Evolutionary conservation across 768 basidiomycete genomes (phyloP).

Genomic region (Termitomyces titanicus): DNA sequence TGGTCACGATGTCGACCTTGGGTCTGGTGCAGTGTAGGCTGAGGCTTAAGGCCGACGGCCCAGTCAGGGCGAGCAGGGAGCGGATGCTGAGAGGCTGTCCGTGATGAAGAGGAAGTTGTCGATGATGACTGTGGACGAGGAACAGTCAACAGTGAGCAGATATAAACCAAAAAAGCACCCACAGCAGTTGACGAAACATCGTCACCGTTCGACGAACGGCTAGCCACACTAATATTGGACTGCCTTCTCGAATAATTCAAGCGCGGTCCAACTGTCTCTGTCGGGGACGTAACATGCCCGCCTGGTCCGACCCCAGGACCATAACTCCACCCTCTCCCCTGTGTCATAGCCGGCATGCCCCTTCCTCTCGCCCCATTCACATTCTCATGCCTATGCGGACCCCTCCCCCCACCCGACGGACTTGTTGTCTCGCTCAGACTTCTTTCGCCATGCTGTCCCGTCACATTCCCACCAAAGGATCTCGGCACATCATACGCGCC

Average conservation of each 20-base stretch:
- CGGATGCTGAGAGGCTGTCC: conserved; percentile 71
- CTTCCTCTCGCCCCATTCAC: conserved; percentile 29
- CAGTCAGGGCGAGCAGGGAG: conserved; percentile 84
- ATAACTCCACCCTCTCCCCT: conserved; percentile 61
- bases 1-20: conserved; percentile 53
- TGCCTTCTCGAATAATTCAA: conserved; percentile 50
- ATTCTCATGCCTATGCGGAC: conserved; percentile 24
- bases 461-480: conserved; percentile 23
- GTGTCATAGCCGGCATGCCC: conserved; percentile 27
- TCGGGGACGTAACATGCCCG: conserved; percentile 33
- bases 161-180: conserved; percentile 30
- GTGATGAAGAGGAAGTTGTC: conserved; percentile 75
- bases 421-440: conserved; percentile 21
- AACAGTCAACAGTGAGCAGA: conserved; percentile 6
- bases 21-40: conserved; percentile 58
- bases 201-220: conserved; percentile 58
- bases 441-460: conserved; percentile 9
- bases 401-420: conserved; percentile 28
- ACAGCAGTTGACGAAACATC: conserved; percentile 77
- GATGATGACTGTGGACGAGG: conserved; percentile 55
- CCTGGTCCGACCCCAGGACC: conserved; percentile 58
- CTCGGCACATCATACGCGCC: conserved; percentile 25
- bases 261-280: conserved; percentile 63
- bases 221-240: conserved; percentile 46
- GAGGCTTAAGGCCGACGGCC: conserved; percentile 82